Percentiles rank a stretch among this genome's conserved stretches.
These are phyloP conservation scores for Chlorella sorokiniana DNA, from an alignment of 139 green algal genomes.

Conservation along the genomic window DNA sequence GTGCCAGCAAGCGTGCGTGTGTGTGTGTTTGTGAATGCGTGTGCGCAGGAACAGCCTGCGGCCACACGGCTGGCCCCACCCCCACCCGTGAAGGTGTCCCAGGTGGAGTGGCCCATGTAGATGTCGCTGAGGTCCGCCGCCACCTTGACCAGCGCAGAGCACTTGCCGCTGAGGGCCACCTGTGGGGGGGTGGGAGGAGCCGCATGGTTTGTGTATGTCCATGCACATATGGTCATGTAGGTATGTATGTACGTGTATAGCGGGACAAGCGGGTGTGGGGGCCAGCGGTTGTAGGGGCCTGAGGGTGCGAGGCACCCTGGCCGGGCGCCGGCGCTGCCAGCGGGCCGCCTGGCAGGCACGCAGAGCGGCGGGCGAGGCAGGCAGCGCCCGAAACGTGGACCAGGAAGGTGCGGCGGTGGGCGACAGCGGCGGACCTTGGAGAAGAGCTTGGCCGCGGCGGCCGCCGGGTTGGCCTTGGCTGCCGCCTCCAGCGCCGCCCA, in stretches of 20 bases:
- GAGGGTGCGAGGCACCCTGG: no score
- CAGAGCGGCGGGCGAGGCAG: no score
- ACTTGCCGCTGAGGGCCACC: constrained; percentile 49
- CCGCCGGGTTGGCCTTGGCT: background rate
- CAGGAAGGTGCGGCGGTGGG: background rate
- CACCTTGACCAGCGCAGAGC: constrained; percentile 63
- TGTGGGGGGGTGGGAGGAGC: background rate
- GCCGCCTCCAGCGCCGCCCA: constrained; percentile 1
- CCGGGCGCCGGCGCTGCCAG: no score
- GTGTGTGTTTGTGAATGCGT: background rate
- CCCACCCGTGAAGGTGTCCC: constrained; percentile 51
- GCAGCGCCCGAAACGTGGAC: background rate
- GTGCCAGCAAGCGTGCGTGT: no score
- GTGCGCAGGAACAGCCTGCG: background rate
- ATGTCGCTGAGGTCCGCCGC: constrained; percentile 40
- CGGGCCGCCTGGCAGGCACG: no score
- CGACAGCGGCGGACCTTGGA: constrained; percentile 1
- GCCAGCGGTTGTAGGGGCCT: no score
- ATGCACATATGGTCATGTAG: background rate
- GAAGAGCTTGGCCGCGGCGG: constrained; percentile 17
- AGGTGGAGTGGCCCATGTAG: constrained; percentile 67
- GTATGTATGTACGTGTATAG: no score
- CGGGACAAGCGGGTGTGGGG: no score
- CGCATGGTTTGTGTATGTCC: background rate
- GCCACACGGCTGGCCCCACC: background rate